A percentile compares a stretch with the other conserved stretches of the same genome.
Evolutionary conservation across 2,329 filamentous ascomycete species (phyloP).

Genomic region (Fusarium veterinarium): DNA sequence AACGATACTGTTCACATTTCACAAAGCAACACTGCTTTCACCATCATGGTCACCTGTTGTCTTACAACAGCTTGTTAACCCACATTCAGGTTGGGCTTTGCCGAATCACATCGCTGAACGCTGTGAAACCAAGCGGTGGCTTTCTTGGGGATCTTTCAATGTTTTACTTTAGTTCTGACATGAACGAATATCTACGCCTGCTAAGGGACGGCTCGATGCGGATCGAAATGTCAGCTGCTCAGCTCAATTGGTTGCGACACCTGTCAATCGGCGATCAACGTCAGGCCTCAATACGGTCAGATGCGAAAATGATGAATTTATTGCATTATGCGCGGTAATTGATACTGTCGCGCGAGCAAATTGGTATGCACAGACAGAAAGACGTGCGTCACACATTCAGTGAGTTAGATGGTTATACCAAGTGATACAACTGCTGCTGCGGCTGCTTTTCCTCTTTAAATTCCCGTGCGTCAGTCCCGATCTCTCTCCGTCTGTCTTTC

Average conservation of each 20-base stretch:
- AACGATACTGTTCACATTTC: neutral
- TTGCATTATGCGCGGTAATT: neutral
- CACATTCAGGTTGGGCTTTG: neutral
- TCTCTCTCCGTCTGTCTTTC: neutral
- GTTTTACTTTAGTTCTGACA: constrained; percentile 5
- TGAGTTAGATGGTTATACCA: neutral
- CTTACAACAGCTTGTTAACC: neutral
- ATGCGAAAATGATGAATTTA: constrained; percentile 4
- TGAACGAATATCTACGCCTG: neutral
- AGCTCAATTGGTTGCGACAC: constrained; percentile 15
- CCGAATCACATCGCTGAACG: neutral
- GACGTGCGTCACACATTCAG: neutral
- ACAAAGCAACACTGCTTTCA: neutral
- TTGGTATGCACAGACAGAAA: neutral
- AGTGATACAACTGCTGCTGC: neutral
- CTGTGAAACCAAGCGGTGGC: neutral
- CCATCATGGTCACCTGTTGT: neutral
- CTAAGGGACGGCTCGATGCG: neutral
- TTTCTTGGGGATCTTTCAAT: neutral
- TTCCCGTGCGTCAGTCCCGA: neutral
- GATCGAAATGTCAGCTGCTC: constrained; percentile 8
- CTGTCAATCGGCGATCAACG: neutral
- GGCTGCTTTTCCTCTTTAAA: neutral
- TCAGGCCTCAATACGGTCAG: constrained; percentile 1
- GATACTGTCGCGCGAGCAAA: neutral